Conservation (phyloP, 345 rosid genomes). For the Eucalyptus pauciflora region DNA sequence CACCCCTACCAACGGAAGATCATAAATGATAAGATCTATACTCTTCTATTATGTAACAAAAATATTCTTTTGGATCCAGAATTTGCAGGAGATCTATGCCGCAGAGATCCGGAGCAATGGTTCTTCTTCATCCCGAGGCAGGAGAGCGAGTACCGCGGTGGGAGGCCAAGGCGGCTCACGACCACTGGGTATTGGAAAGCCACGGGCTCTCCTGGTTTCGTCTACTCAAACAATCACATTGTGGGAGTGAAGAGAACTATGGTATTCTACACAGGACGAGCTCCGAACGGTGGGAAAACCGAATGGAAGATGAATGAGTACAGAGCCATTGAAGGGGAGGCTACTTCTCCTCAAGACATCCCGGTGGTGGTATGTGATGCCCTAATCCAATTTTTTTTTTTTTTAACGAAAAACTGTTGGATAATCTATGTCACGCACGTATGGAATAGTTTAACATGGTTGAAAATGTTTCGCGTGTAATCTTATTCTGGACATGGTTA, state of each 20-base stretch:
- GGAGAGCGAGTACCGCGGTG: slow-evolving; percentile 30
- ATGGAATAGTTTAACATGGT: background rate
- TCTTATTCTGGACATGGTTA: background rate
- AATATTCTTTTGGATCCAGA: slow-evolving; percentile 3
- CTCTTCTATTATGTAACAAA: background rate
- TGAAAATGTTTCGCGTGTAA: background rate
- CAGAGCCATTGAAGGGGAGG: slow-evolving; percentile 9
- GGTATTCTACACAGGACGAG: slow-evolving; percentile 39
- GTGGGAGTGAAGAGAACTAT: slow-evolving; percentile 33
- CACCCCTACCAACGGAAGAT: background rate
- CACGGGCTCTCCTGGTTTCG: slow-evolving; percentile 25
- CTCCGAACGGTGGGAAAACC: slow-evolving; percentile 30
- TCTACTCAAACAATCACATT: slow-evolving; percentile 14
- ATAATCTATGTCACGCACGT: background rate
- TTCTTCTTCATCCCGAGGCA: slow-evolving; percentile 37
- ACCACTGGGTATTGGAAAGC: slow-evolving; percentile 36
- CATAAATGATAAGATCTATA: background rate
- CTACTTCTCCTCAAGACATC: background rate
- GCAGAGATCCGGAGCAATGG: slow-evolving; percentile 32
- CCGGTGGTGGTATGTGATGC: background rate
- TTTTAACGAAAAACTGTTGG: background rate
- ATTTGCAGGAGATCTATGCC: slow-evolving; percentile 11
- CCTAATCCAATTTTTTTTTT: background rate
- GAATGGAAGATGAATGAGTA: slow-evolving; percentile 46
- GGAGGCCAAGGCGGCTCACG: slow-evolving; percentile 31